phyloP scores from a whole-genome alignment of 495 filamentous ascomycete genomes.

The Cercophora newfieldiana region DNA sequence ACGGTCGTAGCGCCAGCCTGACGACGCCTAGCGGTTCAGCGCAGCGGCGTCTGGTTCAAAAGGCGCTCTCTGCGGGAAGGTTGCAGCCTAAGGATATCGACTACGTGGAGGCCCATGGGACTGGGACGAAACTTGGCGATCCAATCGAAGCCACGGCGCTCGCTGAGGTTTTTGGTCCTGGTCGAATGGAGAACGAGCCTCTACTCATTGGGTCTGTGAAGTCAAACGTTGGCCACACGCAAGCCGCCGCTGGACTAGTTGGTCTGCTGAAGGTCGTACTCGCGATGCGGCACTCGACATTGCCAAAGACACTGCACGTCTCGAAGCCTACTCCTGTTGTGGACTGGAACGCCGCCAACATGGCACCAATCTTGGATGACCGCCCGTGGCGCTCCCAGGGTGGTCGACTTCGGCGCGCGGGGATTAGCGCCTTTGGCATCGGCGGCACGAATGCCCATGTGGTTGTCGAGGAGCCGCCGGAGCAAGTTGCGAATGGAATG shows the following conservation, averaged over 20 bases:
- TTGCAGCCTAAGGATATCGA: constrained; percentile 22
- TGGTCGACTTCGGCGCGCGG: constrained; percentile 16
- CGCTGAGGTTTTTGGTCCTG: constrained; percentile 25
- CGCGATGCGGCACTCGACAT: constrained; percentile 14
- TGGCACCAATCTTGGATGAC: constrained; percentile 12
- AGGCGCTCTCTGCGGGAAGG: constrained; percentile 13
- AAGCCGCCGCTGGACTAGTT: constrained; percentile 45
- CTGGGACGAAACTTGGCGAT: constrained; percentile 49
- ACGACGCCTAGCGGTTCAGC: constrained; percentile 20
- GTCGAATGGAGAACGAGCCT: constrained; percentile 27
- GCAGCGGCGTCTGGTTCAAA: constrained; percentile 21
- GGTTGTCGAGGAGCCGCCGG: constrained; percentile 26
- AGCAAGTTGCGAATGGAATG: neutral
- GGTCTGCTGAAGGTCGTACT: constrained; percentile 24
- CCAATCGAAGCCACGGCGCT: constrained; percentile 35
- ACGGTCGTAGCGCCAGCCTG: constrained; percentile 22
- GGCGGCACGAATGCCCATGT: constrained; percentile 38
- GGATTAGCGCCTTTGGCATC: constrained; percentile 37
- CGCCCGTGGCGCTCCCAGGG: constrained; percentile 20
- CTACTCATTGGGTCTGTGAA: constrained; percentile 53
- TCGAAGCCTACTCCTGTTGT: constrained; percentile 23
- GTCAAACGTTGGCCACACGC: constrained; percentile 50
- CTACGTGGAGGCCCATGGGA: constrained; percentile 47
- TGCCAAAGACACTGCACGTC: constrained; percentile 23
- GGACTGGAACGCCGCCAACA: constrained; percentile 20